Evolutionary conservation across 2,329 filamentous ascomycete species (phyloP), one percentile per base, ranked within the genome.

Genomic region (Paecilomyces formosus): DNA sequence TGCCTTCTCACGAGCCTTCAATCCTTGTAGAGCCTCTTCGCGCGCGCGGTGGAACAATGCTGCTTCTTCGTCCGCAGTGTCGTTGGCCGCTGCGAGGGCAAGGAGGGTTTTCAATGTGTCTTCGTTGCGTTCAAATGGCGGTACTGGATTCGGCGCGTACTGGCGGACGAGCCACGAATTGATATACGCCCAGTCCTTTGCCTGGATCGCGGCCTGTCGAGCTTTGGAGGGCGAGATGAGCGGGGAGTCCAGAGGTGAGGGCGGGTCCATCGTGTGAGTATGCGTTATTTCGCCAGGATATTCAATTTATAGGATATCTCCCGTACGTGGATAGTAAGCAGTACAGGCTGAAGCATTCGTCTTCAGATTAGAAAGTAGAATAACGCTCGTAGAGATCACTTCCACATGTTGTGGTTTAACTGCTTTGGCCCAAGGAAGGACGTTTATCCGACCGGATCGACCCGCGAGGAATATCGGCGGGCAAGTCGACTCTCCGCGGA

Each of bases 151-250:
- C 30, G 84, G 82, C 52, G 81, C 80, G 65, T 89, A 89, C 68
- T 89, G 89, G 60, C 83, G 81, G 53, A 81, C 79, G 11, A 97
- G 84, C 92, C 93, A 97, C 66, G 80, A 79, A 74, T 95, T 91
- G 65, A 97, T 83, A 64, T 89, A 91, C 57, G 86, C 87, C 93
- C 93, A 97, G 75, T 97, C 92, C 70, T 93, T 92, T 53, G 91
- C 89, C 62, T 89, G 86, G 12, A 89, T 88, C 62, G 89, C 88
- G 64, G 90, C 89, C 61, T 89, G 87, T 60, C 90, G 88, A 22
- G 83, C 83, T 71, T 85, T 85, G 6, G 82, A 82, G 5, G 84
- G 84, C 2, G 84, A 86, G 64, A 84, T 81, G 52, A 85, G 77
- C 28, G 81, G 70, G 57, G 66, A 71, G 57, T 73, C 70, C 63